Conservation (phyloP, 1,284 basidiomycete species). For the Microbotryomycetes sp. region DNA sequence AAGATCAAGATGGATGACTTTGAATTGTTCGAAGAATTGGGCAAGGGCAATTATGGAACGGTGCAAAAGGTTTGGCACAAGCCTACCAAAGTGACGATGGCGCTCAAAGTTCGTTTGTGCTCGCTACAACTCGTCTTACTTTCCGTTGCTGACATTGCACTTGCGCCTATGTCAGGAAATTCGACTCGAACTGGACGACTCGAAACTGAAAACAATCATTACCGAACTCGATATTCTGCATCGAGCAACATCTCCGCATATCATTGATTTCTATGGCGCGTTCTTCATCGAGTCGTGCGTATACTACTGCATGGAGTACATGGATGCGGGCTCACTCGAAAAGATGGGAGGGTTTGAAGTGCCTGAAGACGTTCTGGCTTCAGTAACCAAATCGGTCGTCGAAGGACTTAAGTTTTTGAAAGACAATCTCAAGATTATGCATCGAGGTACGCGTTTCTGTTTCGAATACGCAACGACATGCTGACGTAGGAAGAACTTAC, state of each 20-base stretch:
- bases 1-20: conserved; percentile 82
- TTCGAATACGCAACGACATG: not conserved
- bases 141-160: not conserved
- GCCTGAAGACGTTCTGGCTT: conserved; percentile 76
- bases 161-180: conserved; percentile 73
- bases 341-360: conserved; percentile 59
- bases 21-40: conserved; percentile 83
- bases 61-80: conserved; percentile 93
- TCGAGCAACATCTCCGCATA: conserved; percentile 80
- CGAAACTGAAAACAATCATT: conserved; percentile 90
- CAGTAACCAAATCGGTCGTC: conserved; percentile 76
- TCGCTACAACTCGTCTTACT: too few species aligned
- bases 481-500: not conserved
- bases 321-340: conserved; percentile 93
- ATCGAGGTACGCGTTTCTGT: conserved; percentile 58
- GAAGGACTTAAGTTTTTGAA: conserved; percentile 92
- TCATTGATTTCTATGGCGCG: conserved; percentile 97
- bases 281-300: conserved; percentile 99
- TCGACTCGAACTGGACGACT: conserved; percentile 89
- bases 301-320: conserved; percentile 99
- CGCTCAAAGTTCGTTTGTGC: conserved; percentile 86
- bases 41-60: conserved; percentile 93
- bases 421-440: conserved; percentile 93
- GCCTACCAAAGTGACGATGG: conserved; percentile 92
- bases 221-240: conserved; percentile 98